A percentile compares a stretch with the other conserved stretches of the same genome.
phyloP scores from a whole-genome alignment of 2,329 filamentous ascomycete species.

The Fusarium palustre region DNA sequence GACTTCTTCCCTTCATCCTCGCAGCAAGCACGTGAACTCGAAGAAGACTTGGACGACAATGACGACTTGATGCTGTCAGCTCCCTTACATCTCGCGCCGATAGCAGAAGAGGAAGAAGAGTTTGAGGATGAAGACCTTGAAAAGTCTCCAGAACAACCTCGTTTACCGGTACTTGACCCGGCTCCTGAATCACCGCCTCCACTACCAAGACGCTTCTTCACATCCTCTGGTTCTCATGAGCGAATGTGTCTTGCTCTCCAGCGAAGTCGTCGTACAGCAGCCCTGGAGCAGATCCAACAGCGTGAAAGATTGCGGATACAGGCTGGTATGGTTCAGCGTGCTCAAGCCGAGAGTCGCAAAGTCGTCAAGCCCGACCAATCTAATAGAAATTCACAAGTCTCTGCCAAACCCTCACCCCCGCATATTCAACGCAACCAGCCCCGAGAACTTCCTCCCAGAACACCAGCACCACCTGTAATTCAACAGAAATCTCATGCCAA shows the following conservation, averaged over 20 bases:
- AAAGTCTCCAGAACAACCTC: constrained; percentile 19
- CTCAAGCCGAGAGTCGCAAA: constrained; percentile 22
- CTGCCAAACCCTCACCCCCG: neutral
- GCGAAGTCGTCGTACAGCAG: constrained; percentile 52
- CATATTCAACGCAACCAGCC: neutral
- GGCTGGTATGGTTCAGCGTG: constrained; percentile 30
- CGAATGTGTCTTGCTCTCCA: constrained; percentile 51
- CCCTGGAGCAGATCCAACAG: constrained; percentile 47
- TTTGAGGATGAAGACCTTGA: constrained; percentile 29
- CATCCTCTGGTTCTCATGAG: constrained; percentile 53
- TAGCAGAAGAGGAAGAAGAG: constrained; percentile 28
- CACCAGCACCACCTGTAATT: neutral
- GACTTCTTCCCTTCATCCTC: constrained; percentile 68
- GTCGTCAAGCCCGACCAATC: constrained; percentile 1
- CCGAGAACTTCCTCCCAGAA: neutral
- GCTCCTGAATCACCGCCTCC: constrained; percentile 22
- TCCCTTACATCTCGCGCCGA: constrained; percentile 15
- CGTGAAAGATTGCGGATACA: constrained; percentile 43
- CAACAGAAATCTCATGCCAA: constrained; percentile 10
- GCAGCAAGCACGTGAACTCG: constrained; percentile 66
- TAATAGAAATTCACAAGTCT: neutral
- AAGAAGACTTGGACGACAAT: constrained; percentile 49
- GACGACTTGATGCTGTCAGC: constrained; percentile 10
- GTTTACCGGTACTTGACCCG: constrained; percentile 26
- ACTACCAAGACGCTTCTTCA: constrained; percentile 52